Evolutionary conservation across 495 filamentous ascomycete species (phyloP), one percentile per base, ranked within the genome.

Genomic region (Haplographium delicatum): DNA sequence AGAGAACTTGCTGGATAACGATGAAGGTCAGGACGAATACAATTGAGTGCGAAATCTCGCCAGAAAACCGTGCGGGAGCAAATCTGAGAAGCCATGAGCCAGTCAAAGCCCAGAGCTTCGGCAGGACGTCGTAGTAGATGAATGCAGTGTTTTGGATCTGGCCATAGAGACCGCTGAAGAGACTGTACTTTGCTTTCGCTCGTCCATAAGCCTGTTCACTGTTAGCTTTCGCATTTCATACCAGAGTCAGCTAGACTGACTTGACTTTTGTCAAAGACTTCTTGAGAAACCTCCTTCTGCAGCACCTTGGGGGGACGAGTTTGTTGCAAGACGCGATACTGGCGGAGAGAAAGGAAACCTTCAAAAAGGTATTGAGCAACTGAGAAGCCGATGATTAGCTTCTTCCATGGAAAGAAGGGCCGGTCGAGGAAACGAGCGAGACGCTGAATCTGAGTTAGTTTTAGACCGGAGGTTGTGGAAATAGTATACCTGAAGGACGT

Each of bases 321-420:
- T 47, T 81, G 81, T 58, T 88, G 78, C 26, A 96, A 76, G 35
- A 96, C 82, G 37, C 79, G 75, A 62, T 95, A 96, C 63, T 98
- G 93, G 20, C 94, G 88, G 37, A 85, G 68, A 15, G 86, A 86
- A 3, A 98, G 78, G 63, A 88, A 85, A 44, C 82, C 81, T 62
- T 97, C 93, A 56, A 98, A 84, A 39, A 86, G 62, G 64, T 85
- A 96, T 64, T 98, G 89, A 38, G 81, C 86, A 52, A 96, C 54
- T 9, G 89, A 91, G 71, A 98, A 97, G 47, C 89, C 87, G 48
- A 96, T 80, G 59, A 98, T 88, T 51, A 98, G 81, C 62, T 79
- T 83, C 83, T 97, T 98, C 93, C 93, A 98, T 45, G 94, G 91
- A 72, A 97, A 93, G 57, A 84, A 72, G 45, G 93, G 91, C 58